A percentile compares a stretch with the other conserved stretches of the same genome.
Conservation (phyloP, 2,329 filamentous ascomycete species). For the Sordariomycetes sp. region DNA sequence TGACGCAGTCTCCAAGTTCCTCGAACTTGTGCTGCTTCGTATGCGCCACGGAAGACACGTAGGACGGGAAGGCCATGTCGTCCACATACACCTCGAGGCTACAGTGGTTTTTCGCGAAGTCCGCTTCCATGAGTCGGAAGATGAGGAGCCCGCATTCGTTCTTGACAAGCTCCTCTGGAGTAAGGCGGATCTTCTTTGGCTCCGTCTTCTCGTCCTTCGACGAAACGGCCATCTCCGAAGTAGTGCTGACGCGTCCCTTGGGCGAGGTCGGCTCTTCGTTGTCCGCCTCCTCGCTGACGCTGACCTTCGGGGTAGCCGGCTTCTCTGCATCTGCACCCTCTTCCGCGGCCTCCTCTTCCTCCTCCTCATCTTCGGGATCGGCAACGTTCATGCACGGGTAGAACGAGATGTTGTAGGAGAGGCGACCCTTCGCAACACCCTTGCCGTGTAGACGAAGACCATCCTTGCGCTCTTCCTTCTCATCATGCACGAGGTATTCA, state of each 20-base stretch:
- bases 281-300: constrained; percentile 4
- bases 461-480: constrained; percentile 56
- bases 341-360: constrained; percentile 38
- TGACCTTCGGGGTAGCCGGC: constrained; percentile 5
- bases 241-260: constrained; percentile 30
- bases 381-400: constrained; percentile 80
- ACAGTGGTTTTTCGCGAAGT: constrained; percentile 65
- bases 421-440: constrained; percentile 63
- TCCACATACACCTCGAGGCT: constrained; percentile 87
- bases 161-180: constrained; percentile 67
- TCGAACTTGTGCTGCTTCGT: constrained; percentile 64
- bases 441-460: constrained; percentile 66
- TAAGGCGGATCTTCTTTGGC: constrained; percentile 67
- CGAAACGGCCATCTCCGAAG: constrained; percentile 28
- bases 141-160: constrained; percentile 89
- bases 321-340: constrained; percentile 22
- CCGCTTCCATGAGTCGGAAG: constrained; percentile 86
- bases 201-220: constrained; percentile 33
- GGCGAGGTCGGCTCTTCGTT: constrained; percentile 14
- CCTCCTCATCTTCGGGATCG: constrained; percentile 79
- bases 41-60: constrained; percentile 67
- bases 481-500: constrained; percentile 69
- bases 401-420: constrained; percentile 80
- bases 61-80: constrained; percentile 87
- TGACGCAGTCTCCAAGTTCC: constrained; percentile 90